These are phyloP conservation scores for Pyricularia pennisetigena DNA, from an alignment of 2,329 filamentous ascomycete species.

Conservation along the genomic window DNA sequence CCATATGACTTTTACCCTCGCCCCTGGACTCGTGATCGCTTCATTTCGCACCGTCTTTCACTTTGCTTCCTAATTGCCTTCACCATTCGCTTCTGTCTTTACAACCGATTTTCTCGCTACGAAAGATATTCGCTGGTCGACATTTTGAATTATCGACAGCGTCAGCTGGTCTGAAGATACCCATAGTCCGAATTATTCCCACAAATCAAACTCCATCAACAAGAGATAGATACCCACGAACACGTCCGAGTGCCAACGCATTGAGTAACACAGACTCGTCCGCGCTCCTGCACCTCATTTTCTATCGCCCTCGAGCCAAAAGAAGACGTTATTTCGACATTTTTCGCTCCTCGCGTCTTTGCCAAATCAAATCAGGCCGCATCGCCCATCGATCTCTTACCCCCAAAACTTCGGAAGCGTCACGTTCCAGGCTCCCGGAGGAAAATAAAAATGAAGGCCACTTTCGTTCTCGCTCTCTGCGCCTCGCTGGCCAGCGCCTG, in stretches of 20 bases:
- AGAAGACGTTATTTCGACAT: not conserved
- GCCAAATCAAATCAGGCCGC: not conserved
- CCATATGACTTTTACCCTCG: not conserved
- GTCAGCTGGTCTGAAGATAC: slow-evolving; percentile 1
- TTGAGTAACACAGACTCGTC: not conserved
- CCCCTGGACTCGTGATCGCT: not conserved
- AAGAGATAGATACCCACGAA: not conserved
- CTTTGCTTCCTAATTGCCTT: not conserved
- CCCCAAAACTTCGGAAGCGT: not conserved
- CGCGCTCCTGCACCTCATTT: not conserved
- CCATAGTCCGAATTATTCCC: not conserved
- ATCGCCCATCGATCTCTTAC: not conserved
- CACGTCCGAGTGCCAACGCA: not conserved
- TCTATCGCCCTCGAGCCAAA: not conserved
- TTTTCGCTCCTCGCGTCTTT: not conserved
- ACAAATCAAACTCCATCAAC: not conserved
- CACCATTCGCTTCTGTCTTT: not conserved
- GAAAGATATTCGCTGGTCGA: not conserved
- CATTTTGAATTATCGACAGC: not conserved
- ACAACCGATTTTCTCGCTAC: not conserved
- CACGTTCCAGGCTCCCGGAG: not conserved
- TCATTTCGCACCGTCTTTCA: not conserved
- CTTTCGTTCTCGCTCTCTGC: slow-evolving; percentile 28
- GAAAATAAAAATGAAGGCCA: slow-evolving; percentile 28
- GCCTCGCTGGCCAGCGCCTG: slow-evolving; percentile 38